A percentile compares a stretch with the other conserved stretches of the same genome.
Conservation (phyloP, 352 stramenopile species). For the Phytophthora cactorum region DNA sequence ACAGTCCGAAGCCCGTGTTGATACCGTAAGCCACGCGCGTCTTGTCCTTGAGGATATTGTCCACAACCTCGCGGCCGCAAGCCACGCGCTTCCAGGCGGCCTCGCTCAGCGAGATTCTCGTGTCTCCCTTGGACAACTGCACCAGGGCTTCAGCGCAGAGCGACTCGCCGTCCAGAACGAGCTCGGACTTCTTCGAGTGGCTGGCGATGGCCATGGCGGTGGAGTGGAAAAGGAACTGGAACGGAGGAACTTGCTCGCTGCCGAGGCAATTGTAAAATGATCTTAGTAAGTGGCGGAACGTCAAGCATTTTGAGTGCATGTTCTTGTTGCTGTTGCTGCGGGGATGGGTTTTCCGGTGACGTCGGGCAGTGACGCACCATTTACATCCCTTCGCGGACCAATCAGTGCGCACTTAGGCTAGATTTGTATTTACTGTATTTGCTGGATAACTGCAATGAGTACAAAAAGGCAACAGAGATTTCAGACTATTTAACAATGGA, state of each 20-base stretch:
- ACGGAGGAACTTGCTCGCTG: slow-evolving; percentile 19
- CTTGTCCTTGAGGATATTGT: slow-evolving; percentile 87
- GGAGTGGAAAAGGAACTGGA: not conserved
- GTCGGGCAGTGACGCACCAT: slow-evolving; percentile 24
- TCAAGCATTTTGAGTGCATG: slow-evolving; percentile 11
- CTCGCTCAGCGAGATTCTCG: slow-evolving; percentile 60
- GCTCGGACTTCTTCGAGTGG: slow-evolving; percentile 22
- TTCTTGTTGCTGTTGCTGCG: slow-evolving; percentile 27
- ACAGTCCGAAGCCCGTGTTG: slow-evolving; percentile 93
- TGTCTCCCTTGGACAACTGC: slow-evolving; percentile 63
- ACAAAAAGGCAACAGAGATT: slow-evolving; percentile 9
- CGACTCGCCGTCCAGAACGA: slow-evolving; percentile 74
- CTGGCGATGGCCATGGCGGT: slow-evolving; percentile 16
- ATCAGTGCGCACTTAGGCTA: not conserved
- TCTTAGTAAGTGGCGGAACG: slow-evolving; percentile 8
- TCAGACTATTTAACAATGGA: not conserved
- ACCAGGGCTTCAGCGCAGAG: slow-evolving; percentile 79
- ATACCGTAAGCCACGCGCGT: slow-evolving; percentile 90
- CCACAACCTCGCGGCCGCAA: slow-evolving; percentile 76
- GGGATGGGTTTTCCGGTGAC: slow-evolving; percentile 15
- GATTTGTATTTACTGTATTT: not conserved
- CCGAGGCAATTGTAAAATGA: slow-evolving; percentile 33
- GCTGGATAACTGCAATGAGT: slow-evolving; percentile 22
- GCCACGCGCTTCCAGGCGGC: slow-evolving; percentile 83
- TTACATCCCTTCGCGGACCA: slow-evolving; percentile 17